Evolutionary conservation across 306 rosid genomes (phyloP).

Genomic region (Myrica gale): DNA sequence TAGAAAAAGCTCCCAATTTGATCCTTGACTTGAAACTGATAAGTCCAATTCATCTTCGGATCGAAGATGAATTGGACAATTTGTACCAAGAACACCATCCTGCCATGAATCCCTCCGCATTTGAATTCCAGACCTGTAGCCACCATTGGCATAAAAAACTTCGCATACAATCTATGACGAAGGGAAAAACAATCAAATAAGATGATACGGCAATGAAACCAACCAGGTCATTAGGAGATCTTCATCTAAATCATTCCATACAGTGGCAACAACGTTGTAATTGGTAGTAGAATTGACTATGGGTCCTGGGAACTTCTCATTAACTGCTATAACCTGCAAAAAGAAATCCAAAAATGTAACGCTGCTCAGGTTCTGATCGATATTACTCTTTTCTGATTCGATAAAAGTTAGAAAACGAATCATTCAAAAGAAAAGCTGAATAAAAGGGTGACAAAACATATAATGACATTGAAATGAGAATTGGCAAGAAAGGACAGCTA

Average conservation of each 20-base stretch:
- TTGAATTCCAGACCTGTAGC: conserved; percentile 75
- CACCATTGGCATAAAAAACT: conserved; percentile 12
- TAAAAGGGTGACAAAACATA: not conserved
- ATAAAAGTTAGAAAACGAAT: not conserved
- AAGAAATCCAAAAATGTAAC: conserved; percentile 6
- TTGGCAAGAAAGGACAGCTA: not conserved
- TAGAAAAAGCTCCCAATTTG: conserved; percentile 94
- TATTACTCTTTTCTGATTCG: not conserved
- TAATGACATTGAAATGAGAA: not conserved
- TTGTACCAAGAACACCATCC: conserved; percentile 85
- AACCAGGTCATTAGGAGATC: conserved; percentile 77
- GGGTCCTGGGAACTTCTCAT: conserved; percentile 79
- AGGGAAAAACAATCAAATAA: not conserved
- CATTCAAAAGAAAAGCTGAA: not conserved
- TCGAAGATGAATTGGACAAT: conserved; percentile 95
- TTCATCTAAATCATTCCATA: conserved; percentile 69
- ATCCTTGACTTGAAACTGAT: conserved; percentile 88
- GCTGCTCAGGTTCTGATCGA: not conserved
- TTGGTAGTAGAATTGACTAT: conserved; percentile 70
- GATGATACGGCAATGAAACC: conserved; percentile 22
- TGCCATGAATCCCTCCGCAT: conserved; percentile 84
- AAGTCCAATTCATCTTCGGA: conserved; percentile 88
- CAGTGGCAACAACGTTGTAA: conserved; percentile 62
- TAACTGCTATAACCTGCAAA: conserved; percentile 72
- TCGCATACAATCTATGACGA: not conserved